Evolutionary conservation across 192 early-diverging fungal species (phyloP).

Genomic region (Coemansia sp.): DNA sequence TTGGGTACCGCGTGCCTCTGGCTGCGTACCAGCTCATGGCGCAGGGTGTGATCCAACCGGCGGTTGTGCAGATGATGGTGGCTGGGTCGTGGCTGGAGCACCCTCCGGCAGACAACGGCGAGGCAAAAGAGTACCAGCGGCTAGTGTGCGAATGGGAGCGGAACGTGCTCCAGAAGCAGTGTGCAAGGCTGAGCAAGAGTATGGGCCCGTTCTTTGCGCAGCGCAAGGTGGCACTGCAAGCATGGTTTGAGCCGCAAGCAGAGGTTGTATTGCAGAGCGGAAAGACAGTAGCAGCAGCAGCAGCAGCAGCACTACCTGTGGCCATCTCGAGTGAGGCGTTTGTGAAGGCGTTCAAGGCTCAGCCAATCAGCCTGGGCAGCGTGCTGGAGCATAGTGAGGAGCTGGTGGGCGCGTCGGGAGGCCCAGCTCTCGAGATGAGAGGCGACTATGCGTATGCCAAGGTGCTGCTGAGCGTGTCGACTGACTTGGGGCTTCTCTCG

Average conservation of each 20-base stretch:
- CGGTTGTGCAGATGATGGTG: constrained; percentile 63
- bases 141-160: constrained; percentile 61
- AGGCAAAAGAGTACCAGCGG: constrained; percentile 67
- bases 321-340: background rate
- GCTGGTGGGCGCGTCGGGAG: background rate
- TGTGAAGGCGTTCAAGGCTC: background rate
- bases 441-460: constrained; percentile 5
- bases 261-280: constrained; percentile 32
- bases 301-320: background rate
- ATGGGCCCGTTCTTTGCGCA: constrained; percentile 64
- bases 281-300: background rate
- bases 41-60: constrained; percentile 62
- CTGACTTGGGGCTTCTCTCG: constrained; percentile 22
- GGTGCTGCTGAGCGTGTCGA: constrained; percentile 15
- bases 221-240: constrained; percentile 65
- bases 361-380: constrained; percentile 2
- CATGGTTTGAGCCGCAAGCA: constrained; percentile 55
- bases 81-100: constrained; percentile 66
- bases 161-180: constrained; percentile 56
- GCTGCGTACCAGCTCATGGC: constrained; percentile 68
- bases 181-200: constrained; percentile 56
- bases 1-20: constrained; percentile 74
- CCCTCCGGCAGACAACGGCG: constrained; percentile 76
- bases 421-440: too few species aligned
- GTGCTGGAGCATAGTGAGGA: constrained; percentile 14